A percentile compares a stretch with the other conserved stretches of the same genome.
phyloP scores from a whole-genome alignment of 1,284 basidiomycete genomes.

The Leccinum brunneo-olivaceum region DNA sequence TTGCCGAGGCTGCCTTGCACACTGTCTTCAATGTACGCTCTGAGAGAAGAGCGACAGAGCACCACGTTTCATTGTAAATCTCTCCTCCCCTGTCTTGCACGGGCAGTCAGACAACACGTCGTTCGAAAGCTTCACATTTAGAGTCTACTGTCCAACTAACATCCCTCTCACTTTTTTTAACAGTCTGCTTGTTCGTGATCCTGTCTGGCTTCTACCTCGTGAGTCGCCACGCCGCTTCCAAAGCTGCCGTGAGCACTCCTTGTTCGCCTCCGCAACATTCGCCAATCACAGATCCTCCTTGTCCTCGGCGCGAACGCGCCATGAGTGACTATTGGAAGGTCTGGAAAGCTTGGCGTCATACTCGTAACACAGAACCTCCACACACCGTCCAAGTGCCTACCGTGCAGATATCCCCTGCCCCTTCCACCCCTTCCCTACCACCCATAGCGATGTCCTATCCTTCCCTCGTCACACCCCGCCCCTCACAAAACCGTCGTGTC shows the following conservation, averaged over 20 bases:
- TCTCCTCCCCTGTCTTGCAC: not conserved
- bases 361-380: not conserved
- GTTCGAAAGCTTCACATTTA: constrained; percentile 1
- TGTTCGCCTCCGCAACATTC: constrained; percentile 1
- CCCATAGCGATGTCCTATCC: not conserved
- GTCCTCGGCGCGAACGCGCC: constrained; percentile 4
- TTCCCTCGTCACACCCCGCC: constrained; percentile 4
- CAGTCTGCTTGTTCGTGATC: constrained; percentile 25
- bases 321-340: constrained; percentile 13
- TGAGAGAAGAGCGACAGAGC: not conserved
- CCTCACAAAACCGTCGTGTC: constrained; percentile 18
- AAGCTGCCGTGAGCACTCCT: constrained; percentile 3
- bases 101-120: not conserved
- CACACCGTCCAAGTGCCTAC: constrained; percentile 1
- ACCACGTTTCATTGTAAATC: not conserved
- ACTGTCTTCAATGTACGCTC: not conserved
- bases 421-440: not conserved
- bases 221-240: constrained; percentile 11
- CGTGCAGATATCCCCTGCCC: constrained; percentile 1
- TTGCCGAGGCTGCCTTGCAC: not conserved
- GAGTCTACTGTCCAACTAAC: not conserved
- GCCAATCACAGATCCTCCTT: constrained; percentile 3
- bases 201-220: constrained; percentile 29
- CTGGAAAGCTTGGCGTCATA: constrained; percentile 16
- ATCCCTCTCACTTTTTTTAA: constrained; percentile 13